A percentile compares a stretch with the other conserved stretches of the same genome.
Conservation (phyloP, 2,329 filamentous ascomycete genomes). For the Herpotrichia juniperi region DNA sequence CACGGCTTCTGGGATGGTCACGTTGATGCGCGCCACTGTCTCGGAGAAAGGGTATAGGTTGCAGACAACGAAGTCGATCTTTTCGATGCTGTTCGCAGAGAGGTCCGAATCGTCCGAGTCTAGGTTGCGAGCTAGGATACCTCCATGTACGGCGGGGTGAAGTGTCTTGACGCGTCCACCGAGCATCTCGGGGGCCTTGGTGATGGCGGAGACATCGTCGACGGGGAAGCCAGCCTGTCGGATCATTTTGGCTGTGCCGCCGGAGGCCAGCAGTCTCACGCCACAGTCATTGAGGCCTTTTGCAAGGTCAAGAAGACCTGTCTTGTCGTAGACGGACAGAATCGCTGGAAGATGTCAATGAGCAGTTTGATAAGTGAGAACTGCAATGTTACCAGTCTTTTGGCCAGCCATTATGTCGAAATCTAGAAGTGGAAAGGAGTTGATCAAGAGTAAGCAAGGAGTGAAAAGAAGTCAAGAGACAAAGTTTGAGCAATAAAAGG, state of each 20-base stretch:
- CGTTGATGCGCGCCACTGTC: slow-evolving; percentile 94
- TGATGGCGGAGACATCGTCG: slow-evolving; percentile 98
- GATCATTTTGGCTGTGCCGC: slow-evolving; percentile 95
- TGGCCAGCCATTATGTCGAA: slow-evolving; percentile 39
- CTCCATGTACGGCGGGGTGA: slow-evolving; percentile 83
- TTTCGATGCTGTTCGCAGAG: slow-evolving; percentile 53
- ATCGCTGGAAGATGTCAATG: slow-evolving; percentile 65
- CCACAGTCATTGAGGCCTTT: slow-evolving; percentile 45
- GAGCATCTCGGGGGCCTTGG: slow-evolving; percentile 92
- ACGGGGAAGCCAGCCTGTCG: slow-evolving; percentile 94
- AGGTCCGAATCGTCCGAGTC: slow-evolving; percentile 97
- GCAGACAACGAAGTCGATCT: slow-evolving; percentile 68
- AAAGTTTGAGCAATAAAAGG: background rate
- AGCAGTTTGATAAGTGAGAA: background rate
- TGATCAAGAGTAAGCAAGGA: slow-evolving; percentile 1
- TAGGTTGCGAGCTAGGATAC: slow-evolving; percentile 92
- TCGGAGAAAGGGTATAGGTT: slow-evolving; percentile 99
- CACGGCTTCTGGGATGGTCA: slow-evolving; percentile 94
- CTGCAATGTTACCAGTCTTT: slow-evolving; percentile 39
- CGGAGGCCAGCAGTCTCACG: slow-evolving; percentile 79
- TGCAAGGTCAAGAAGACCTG: slow-evolving; percentile 58
- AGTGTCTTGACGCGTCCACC: slow-evolving; percentile 92
- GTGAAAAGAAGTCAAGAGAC: slow-evolving; percentile 8
- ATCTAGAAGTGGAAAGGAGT: background rate
- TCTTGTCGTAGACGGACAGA: slow-evolving; percentile 99